phyloP scores from a whole-genome alignment of 352 stramenopile species.

The Globisporangium okanoganense region DNA sequence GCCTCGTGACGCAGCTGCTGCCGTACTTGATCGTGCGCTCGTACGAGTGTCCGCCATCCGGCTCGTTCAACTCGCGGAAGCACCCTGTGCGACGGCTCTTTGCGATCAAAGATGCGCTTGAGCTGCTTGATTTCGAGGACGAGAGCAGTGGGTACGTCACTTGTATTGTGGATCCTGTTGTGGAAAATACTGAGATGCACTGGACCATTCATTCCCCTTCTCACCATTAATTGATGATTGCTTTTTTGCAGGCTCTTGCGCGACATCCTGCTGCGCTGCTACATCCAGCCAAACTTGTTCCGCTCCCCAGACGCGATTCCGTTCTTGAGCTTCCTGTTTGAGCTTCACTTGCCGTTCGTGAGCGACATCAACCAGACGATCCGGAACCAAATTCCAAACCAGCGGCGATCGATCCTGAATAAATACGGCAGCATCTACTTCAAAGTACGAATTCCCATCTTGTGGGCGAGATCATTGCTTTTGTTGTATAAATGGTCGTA shows the following conservation, averaged over 20 bases:
- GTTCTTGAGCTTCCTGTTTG: slow-evolving; percentile 86
- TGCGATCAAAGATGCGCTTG: slow-evolving; percentile 70
- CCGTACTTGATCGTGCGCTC: slow-evolving; percentile 82
- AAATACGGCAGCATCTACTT: slow-evolving; percentile 85
- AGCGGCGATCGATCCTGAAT: slow-evolving; percentile 77
- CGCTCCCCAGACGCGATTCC: slow-evolving; percentile 72
- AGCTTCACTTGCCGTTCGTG: slow-evolving; percentile 80
- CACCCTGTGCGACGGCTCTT: slow-evolving; percentile 74
- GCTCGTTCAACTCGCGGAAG: slow-evolving; percentile 60
- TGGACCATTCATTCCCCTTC: too few species aligned
- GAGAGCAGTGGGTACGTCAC: slow-evolving; percentile 56
- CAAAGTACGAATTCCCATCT: slow-evolving; percentile 22
- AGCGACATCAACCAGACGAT: slow-evolving; percentile 87
- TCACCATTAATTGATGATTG: too few species aligned
- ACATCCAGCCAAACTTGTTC: slow-evolving; percentile 85
- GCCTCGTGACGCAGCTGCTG: slow-evolving; percentile 78
- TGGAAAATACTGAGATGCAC: not conserved
- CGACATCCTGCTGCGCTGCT: slow-evolving; percentile 85
- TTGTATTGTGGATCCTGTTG: not conserved
- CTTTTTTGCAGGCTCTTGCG: slow-evolving; percentile 37
- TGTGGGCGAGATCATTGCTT: too few species aligned
- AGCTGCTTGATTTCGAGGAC: slow-evolving; percentile 81
- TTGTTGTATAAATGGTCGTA: not conserved
- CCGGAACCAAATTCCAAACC: slow-evolving; percentile 80
- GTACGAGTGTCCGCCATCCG: slow-evolving; percentile 52